Conservation (phyloP, 179 eudicot genomes). For the Spergularia azorica region DNA sequence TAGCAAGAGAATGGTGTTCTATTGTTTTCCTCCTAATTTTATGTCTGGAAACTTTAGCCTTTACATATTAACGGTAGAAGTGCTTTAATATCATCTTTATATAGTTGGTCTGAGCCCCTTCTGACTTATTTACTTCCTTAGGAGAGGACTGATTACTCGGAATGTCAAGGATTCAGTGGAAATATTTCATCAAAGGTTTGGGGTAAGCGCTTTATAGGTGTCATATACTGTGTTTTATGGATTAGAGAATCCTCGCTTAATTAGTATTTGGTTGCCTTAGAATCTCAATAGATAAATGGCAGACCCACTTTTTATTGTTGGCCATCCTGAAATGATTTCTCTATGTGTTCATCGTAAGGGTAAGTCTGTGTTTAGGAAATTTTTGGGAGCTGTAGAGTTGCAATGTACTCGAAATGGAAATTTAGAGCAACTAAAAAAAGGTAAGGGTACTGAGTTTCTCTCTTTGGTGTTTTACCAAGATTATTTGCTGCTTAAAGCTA, state of each 20-base stretch:
- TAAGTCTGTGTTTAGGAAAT: too few relatives aligned
- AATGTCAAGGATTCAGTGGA: constrained; percentile 92
- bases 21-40: too few relatives aligned
- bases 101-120: background rate
- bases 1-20: too few relatives aligned
- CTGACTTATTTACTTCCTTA: constrained; percentile 37
- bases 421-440: too few relatives aligned
- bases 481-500: background rate
- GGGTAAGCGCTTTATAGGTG: constrained; percentile 52
- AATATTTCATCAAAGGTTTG: constrained; percentile 75
- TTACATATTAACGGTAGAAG: too few relatives aligned
- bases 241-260: background rate
- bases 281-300: too few relatives aligned
- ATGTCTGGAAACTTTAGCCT: too few relatives aligned
- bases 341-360: too few relatives aligned
- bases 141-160: constrained; percentile 95
- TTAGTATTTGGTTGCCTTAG: background rate
- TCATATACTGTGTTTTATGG: constrained; percentile 6
- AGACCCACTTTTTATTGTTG: too few relatives aligned
- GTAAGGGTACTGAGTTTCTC: background rate
- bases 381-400: too few relatives aligned
- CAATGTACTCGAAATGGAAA: too few relatives aligned
- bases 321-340: too few relatives aligned
- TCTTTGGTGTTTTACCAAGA: background rate
- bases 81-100: background rate